These are phyloP conservation scores for Candida tibetensis DNA, from an alignment of 805 yeast species.

Conservation along the genomic window DNA sequence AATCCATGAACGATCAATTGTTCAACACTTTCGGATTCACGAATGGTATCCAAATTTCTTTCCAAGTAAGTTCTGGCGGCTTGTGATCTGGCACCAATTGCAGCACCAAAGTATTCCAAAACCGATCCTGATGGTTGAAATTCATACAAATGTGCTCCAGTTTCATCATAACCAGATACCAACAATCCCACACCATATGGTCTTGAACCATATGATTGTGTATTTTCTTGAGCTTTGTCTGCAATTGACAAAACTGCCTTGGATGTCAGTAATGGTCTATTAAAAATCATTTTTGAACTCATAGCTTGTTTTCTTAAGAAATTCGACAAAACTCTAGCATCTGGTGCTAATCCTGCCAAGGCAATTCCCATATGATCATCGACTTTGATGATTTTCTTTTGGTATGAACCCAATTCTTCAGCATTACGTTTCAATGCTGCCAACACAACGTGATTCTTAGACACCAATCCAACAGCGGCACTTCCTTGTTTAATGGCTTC, in stretches of 20 bases:
- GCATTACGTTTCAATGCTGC: slow-evolving; percentile 95
- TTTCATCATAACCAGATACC: slow-evolving; percentile 86
- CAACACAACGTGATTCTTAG: slow-evolving; percentile 82
- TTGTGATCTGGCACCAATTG: slow-evolving; percentile 98
- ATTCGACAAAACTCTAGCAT: slow-evolving; percentile 90
- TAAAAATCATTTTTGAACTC: slow-evolving; percentile 78
- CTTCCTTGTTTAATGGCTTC: slow-evolving; percentile 98
- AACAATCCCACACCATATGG: slow-evolving; percentile 97
- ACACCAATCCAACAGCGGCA: slow-evolving; percentile 92
- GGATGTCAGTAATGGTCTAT: slow-evolving; percentile 79
- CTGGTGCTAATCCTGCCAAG: slow-evolving; percentile 96
- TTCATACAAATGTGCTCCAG: slow-evolving; percentile 92
- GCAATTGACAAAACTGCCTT: slow-evolving; percentile 85
- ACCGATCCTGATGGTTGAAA: slow-evolving; percentile 96
- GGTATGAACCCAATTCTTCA: slow-evolving; percentile 96
- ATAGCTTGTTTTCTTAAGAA: slow-evolving; percentile 88
- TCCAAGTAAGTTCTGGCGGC: slow-evolving; percentile 97
- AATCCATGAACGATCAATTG: slow-evolving; percentile 82
- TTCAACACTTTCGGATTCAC: slow-evolving; percentile 57
- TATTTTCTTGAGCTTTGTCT: slow-evolving; percentile 95
- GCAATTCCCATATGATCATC: slow-evolving; percentile 95
- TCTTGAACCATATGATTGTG: slow-evolving; percentile 93
- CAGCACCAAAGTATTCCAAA: slow-evolving; percentile 86
- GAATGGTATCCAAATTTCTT: slow-evolving; percentile 70
- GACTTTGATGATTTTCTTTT: slow-evolving; percentile 85